These are phyloP conservation scores for Camelina neglecta DNA, from an alignment of 345 rosid species.

Conservation along the genomic window DNA sequence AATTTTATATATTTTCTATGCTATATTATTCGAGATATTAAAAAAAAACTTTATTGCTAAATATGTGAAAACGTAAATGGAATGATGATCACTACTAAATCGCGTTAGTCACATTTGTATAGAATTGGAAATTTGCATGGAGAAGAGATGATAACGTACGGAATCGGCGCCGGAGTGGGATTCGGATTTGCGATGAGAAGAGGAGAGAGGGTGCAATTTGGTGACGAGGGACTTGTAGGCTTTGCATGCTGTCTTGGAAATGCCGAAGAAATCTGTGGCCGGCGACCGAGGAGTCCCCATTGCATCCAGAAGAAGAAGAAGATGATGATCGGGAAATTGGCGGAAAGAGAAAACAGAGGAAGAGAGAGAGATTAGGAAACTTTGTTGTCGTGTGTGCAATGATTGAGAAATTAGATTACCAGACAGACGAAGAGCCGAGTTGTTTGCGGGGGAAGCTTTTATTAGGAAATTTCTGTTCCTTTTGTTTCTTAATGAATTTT, in stretches of 20 bases:
- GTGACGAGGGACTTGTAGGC: slow-evolving; percentile 65
- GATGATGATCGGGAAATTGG: slow-evolving; percentile 17
- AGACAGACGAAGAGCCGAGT: slow-evolving; percentile 41
- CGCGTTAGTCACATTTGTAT: background rate
- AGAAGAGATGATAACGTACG: slow-evolving; percentile 18
- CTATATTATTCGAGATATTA: background rate
- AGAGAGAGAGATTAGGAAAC: slow-evolving; percentile 12
- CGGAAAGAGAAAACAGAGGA: slow-evolving; percentile 18
- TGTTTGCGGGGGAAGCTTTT: slow-evolving; percentile 36
- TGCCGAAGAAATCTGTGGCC: slow-evolving; percentile 51
- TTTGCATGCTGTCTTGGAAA: slow-evolving; percentile 52
- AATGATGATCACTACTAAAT: background rate
- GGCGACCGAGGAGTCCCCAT: slow-evolving; percentile 56
- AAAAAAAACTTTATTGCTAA: background rate
- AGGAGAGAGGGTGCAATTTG: slow-evolving; percentile 53
- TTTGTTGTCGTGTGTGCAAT: slow-evolving; percentile 24
- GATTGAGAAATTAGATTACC: slow-evolving; percentile 23
- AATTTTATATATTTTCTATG: background rate
- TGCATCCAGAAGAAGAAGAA: slow-evolving; percentile 11
- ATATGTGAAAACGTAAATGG: background rate
- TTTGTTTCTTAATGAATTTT: background rate
- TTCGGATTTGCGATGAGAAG: slow-evolving; percentile 48
- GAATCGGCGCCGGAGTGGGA: slow-evolving; percentile 43
- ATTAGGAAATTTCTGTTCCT: slow-evolving; percentile 39
- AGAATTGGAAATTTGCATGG: background rate